Base-by-base conservation (phyloP, 768 basidiomycete genomes). In the Lentinula sp. region DNA sequence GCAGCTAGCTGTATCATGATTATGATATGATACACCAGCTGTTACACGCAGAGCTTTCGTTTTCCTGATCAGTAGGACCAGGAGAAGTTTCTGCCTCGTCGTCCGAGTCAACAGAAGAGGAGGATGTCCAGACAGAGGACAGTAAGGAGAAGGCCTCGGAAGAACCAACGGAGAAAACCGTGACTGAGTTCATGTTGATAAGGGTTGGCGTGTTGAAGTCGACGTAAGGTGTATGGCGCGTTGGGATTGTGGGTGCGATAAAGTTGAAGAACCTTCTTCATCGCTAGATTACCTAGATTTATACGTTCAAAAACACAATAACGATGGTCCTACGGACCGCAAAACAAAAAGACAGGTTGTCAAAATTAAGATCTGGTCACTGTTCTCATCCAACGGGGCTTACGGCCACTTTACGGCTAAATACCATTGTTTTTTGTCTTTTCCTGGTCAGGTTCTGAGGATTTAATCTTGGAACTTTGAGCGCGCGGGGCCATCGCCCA, bases 21-120 rank as follows among this genome's bases (percentile, higher is more conserved):
- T n/a, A 56, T 56, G 55, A 56, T 10, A 56, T 56, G 55, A 41
- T 43, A 15, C 55, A 56, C 55, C 37, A 42, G 39, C 39, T 43
- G 39, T 56, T 41, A 23, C 39, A 42, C 9, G 55, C 55, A 43
- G 37, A 20, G 36, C 20, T 51, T 15, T 51, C 8, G 55, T 18
- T 43, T 56, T 56, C 55, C 13, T 41, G 37, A 13, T 56, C 41
- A 8, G 23, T 39, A 28, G 41, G 55, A 23, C n/a, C 23, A 23
- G 39, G 7, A 13, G 39, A 23, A 56, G 23, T 15, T 56, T 56
- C 39, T 43, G 37, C 37, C 16, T 18, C 20, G 39, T 28, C 18
- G 7, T 23, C 53, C 6, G 35, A 36, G 7, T 37, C 53, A 6
- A 18, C 53, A 36, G 35, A 20, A 4, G 51, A 53, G 4, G 53